Evolutionary conservation across 345 rosid genomes (phyloP).

Genomic region (Atalantia buxifolia): DNA sequence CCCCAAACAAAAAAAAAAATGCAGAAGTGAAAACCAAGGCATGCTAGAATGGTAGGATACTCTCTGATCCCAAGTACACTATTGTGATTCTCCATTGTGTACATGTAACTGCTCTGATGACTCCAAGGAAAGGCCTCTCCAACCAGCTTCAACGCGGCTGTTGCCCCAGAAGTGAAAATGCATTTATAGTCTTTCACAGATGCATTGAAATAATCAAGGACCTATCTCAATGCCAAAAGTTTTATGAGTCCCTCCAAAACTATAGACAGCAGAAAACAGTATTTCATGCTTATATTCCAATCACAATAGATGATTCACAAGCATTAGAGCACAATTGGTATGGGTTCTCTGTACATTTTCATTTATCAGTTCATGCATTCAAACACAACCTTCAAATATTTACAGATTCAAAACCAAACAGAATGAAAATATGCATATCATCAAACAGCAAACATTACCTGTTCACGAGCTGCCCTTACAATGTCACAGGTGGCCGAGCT

Average conservation of each 20-base stretch:
- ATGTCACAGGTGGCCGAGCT: slow-evolving; percentile 62
- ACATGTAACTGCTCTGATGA: slow-evolving; percentile 57
- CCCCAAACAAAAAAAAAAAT: not conserved
- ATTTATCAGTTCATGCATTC: not conserved
- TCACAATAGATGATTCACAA: not conserved
- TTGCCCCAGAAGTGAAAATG: slow-evolving; percentile 94
- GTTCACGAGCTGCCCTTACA: slow-evolving; percentile 72
- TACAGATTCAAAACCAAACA: not conserved
- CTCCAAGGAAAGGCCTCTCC: slow-evolving; percentile 98
- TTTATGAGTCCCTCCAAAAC: not conserved
- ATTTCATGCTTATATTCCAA: not conserved
- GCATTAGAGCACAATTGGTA: not conserved
- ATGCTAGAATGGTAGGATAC: slow-evolving; percentile 47
- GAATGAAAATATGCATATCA: not conserved
- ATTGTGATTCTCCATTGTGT: slow-evolving; percentile 92
- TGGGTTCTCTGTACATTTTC: not conserved
- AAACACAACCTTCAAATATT: not conserved
- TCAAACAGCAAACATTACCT: slow-evolving; percentile 39
- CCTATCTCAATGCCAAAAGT: slow-evolving; percentile 35
- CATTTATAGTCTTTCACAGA: slow-evolving; percentile 78
- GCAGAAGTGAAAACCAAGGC: not conserved
- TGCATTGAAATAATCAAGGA: slow-evolving; percentile 86
- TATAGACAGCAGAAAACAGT: not conserved
- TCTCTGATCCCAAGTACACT: slow-evolving; percentile 98
- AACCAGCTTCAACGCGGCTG: slow-evolving; percentile 84